Evolutionary conservation across 306 rosid genomes (phyloP), one percentile per base, ranked within the genome.

Genomic region (Carpinus viminea): DNA sequence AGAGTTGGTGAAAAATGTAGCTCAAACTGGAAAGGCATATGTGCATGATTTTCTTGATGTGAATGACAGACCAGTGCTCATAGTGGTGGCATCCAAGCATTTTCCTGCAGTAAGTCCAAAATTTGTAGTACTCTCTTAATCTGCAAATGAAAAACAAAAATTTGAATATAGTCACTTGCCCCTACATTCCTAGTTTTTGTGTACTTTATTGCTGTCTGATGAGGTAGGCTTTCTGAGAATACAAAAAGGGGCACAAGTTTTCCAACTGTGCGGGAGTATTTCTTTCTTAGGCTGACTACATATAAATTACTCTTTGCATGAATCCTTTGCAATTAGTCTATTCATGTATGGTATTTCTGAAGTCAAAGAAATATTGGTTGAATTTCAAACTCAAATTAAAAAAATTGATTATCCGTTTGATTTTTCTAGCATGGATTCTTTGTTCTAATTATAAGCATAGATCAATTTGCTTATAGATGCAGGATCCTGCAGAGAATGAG

Each of bases 71-170:
- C 99, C 99, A 2, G 97, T 93, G 83, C 97, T 95, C 79, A 50
- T 93, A 21, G 96, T 93, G 64, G 90, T 83, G 53, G 89, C 88
- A 51, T 86, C 99, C 73, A 95, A 90, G 87, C 98, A 95, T 86
- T 28, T 95, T 70, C 89, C 94, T 31, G 60, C 55, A 8, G 97
- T 95, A 91, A 90, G 98, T 83, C 7, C 72, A 50, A 55, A 75
- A 76, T 72, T 74, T 75, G 43, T 60, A 47, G 61, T 48, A 18
- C 31, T 66, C 18, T 65, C 75, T 75, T 68, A 46, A 21, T 66
- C 11, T 78, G 48, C 21, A 81, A 69, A 48, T 68, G 38, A 8
- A 20, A 16, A n/a, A 31, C 1, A 52, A 82, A 76, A 68, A 74
- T 53, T 68, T 61, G 8, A 47, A 53, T n/a, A 38, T 55, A 73